Percentiles rank a stretch among this genome's conserved stretches.
Conservation (phyloP, 805 yeast species). For the Phaffomyces opuntiae region DNA sequence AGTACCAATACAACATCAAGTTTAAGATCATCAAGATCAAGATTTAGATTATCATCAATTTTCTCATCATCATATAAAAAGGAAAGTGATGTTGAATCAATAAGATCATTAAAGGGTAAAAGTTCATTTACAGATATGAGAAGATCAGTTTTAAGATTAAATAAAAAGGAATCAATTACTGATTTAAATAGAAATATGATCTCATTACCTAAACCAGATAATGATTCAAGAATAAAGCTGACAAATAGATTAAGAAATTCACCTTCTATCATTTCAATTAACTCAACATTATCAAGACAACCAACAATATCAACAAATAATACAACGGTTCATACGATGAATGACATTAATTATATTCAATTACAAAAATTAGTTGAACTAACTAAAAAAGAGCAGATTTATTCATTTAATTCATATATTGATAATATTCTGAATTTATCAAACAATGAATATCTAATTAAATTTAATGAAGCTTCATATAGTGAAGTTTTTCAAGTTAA, state of each 20-base stretch:
- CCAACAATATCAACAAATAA: slow-evolving; percentile 9
- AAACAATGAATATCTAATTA: slow-evolving; percentile 24
- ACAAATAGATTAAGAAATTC: slow-evolving; percentile 46
- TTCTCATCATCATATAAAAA: slow-evolving; percentile 16
- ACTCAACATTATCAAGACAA: slow-evolving; percentile 18
- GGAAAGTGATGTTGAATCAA: slow-evolving; percentile 16
- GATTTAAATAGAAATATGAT: slow-evolving; percentile 31
- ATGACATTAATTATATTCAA: slow-evolving; percentile 28
- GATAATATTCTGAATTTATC: slow-evolving; percentile 26
- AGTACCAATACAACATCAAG: slow-evolving; percentile 15
- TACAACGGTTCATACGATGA: slow-evolving; percentile 8
- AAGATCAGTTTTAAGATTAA: slow-evolving; percentile 23
- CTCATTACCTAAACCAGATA: slow-evolving; percentile 51
- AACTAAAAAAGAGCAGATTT: slow-evolving; percentile 27
- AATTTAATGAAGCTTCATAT: slow-evolving; percentile 41
- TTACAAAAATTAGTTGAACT: slow-evolving; percentile 27
- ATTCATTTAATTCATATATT: slow-evolving; percentile 25
- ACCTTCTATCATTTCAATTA: slow-evolving; percentile 39
- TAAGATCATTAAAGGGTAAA: slow-evolving; percentile 20
- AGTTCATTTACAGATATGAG: slow-evolving; percentile 23
- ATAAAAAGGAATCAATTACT: slow-evolving; percentile 18
- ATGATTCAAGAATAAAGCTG: slow-evolving; percentile 47
- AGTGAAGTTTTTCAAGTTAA: slow-evolving; percentile 36
- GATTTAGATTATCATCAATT: slow-evolving; percentile 21
- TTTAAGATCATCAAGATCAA: slow-evolving; percentile 20